These are phyloP conservation scores for Aspergillus sp. DNA, from an alignment of 2,329 filamentous ascomycete genomes.

Conservation along the genomic window DNA sequence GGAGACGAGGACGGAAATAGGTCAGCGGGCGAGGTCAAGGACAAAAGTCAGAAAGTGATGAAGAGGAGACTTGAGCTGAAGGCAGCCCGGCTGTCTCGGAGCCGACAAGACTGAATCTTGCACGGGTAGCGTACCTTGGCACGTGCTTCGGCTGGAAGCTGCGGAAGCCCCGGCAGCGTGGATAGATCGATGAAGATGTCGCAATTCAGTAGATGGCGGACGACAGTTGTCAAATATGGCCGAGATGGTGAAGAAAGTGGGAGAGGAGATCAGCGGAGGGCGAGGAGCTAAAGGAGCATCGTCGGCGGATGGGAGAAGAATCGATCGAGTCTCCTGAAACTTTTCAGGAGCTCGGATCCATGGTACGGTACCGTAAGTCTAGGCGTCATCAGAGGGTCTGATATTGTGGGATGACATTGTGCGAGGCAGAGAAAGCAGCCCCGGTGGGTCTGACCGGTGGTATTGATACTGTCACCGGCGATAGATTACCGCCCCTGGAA, in stretches of 20 bases:
- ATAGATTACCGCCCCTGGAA: constrained; percentile 14
- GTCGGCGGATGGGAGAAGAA: neutral
- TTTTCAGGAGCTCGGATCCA: constrained; percentile 1
- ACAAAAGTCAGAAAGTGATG: neutral
- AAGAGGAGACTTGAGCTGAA: neutral
- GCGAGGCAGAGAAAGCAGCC: neutral
- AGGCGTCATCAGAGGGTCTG: neutral
- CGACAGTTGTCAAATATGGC: neutral
- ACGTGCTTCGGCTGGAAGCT: constrained; percentile 17
- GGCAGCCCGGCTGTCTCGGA: constrained; percentile 1
- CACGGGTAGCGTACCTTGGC: constrained; percentile 18
- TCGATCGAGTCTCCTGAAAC: neutral
- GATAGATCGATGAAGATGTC: neutral
- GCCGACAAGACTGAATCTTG: constrained; percentile 6
- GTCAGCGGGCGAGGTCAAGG: constrained; percentile 1
- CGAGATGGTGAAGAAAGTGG: neutral
- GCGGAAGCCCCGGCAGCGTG: constrained; percentile 11
- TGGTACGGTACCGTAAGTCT: constrained; percentile 3
- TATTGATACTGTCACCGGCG: constrained; percentile 7
- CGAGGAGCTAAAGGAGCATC: neutral
- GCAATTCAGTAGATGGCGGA: neutral
- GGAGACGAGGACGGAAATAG: neutral
- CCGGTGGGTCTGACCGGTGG: neutral
- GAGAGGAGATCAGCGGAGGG: constrained; percentile 5
- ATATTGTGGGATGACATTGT: too few relatives aligned